Percentiles rank a stretch among this genome's conserved stretches.
phyloP scores from a whole-genome alignment of 257 asterid species.

The Solanum sparsipilum region DNA sequence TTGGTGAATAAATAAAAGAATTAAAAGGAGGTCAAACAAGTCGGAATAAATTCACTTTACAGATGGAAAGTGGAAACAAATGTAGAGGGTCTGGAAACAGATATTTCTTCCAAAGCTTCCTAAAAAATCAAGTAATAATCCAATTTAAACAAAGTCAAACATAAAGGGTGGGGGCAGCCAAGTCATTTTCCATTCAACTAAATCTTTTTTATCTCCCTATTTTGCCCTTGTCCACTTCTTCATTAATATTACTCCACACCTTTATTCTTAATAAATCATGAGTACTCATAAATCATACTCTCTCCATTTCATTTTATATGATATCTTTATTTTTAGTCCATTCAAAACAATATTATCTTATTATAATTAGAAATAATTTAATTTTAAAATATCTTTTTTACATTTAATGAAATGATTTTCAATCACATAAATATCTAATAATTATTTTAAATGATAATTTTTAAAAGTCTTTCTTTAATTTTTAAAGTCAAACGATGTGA shows the following conservation, averaged over 20 bases:
- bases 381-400: no score
- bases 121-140: background rate
- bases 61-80: background rate
- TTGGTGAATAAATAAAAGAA: background rate
- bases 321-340: no score
- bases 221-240: background rate
- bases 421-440: no score
- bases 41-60: background rate
- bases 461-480: no score
- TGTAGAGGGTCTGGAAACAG: conserved; percentile 7
- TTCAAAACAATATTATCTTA: background rate
- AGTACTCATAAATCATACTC: no score
- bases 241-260: background rate
- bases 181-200: conserved; percentile 26
- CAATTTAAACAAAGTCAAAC: conserved; percentile 18
- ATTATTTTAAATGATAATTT: no score
- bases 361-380: no score
- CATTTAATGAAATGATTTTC: no score
- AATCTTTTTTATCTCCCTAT: conserved; percentile 2
- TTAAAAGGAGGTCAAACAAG: background rate
- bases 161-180: conserved; percentile 3
- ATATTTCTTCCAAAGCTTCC: conserved; percentile 5
- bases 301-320: background rate
- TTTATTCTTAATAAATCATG: background rate
- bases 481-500: no score